A percentile compares a stretch with the other conserved stretches of the same genome.
phyloP scores from a whole-genome alignment of 2,329 filamentous ascomycete genomes.

The Colletotrichum salicis region DNA sequence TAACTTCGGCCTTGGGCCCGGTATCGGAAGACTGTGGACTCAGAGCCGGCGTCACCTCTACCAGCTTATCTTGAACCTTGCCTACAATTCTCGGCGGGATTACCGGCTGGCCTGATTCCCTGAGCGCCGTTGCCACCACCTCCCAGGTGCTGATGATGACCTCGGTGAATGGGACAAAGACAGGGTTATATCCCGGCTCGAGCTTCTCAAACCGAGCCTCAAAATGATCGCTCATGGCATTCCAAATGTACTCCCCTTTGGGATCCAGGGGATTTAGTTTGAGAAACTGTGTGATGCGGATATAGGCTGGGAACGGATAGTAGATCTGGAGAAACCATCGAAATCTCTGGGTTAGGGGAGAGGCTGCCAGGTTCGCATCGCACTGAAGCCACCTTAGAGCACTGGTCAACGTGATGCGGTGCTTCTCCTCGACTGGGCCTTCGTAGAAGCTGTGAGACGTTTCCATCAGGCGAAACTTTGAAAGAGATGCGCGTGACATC shows the following conservation, averaged over 20 bases:
- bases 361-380: background rate
- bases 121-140: background rate
- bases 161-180: background rate
- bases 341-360: slow-evolving; percentile 43
- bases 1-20: background rate
- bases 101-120: background rate
- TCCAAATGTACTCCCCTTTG: slow-evolving; percentile 46
- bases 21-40: background rate
- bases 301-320: slow-evolving; percentile 54
- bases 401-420: background rate
- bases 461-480: background rate
- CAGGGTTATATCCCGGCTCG: background rate
- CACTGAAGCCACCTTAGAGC: background rate
- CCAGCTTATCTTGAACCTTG: background rate
- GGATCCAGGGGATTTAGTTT: slow-evolving; percentile 41
- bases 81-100: background rate
- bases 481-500: background rate
- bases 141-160: background rate
- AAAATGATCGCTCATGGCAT: slow-evolving; percentile 44
- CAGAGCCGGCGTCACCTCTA: background rate
- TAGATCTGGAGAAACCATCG: slow-evolving; percentile 50
- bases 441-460: background rate
- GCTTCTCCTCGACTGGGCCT: background rate
- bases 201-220: background rate
- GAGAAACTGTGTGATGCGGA: slow-evolving; percentile 43